Percentiles rank a stretch among this genome's conserved stretches.
phyloP scores from a whole-genome alignment of 257 asterid species.

The Penstemon barbatus region DNA sequence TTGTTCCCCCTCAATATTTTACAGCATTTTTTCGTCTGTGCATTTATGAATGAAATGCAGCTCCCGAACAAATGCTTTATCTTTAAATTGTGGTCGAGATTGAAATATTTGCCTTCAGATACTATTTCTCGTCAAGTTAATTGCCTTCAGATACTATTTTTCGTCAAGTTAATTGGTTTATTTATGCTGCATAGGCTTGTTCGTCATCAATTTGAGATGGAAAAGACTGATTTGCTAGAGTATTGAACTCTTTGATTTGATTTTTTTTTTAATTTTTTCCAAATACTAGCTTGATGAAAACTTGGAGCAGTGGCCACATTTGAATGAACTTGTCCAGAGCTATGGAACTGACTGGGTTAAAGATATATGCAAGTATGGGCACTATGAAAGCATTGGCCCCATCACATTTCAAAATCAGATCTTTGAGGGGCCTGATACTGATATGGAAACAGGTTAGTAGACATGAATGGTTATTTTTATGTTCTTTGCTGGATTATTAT shows the following conservation, averaged over 20 bases:
- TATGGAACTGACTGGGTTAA: constrained; percentile 90
- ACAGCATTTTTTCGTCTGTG: neutral
- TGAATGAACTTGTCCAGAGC: constrained; percentile 94
- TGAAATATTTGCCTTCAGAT: constrained; percentile 3
- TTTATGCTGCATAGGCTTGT: neutral
- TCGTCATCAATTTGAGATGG: constrained; percentile 5
- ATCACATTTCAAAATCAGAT: constrained; percentile 73
- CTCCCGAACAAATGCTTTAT: constrained; percentile 7
- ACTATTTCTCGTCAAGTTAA: neutral
- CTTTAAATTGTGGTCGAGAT: constrained; percentile 8
- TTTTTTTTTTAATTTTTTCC: constrained; percentile 11
- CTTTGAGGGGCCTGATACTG: constrained; percentile 95
- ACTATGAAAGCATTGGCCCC: constrained; percentile 76
- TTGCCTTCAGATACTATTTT: neutral
- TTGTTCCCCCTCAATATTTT: neutral
- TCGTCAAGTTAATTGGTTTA: neutral
- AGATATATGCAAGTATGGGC: constrained; percentile 91
- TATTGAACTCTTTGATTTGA: constrained; percentile 15
- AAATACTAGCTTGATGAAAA: constrained; percentile 70
- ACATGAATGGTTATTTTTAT: constrained; percentile 6
- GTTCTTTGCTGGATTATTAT: constrained; percentile 22
- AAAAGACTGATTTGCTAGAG: constrained; percentile 15
- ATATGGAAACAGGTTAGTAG: constrained; percentile 80
- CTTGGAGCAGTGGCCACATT: constrained; percentile 99
- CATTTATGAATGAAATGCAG: constrained; percentile 6